These are phyloP conservation scores for Vigna hirtella DNA, from an alignment of 306 rosid species.

Conservation along the genomic window DNA sequence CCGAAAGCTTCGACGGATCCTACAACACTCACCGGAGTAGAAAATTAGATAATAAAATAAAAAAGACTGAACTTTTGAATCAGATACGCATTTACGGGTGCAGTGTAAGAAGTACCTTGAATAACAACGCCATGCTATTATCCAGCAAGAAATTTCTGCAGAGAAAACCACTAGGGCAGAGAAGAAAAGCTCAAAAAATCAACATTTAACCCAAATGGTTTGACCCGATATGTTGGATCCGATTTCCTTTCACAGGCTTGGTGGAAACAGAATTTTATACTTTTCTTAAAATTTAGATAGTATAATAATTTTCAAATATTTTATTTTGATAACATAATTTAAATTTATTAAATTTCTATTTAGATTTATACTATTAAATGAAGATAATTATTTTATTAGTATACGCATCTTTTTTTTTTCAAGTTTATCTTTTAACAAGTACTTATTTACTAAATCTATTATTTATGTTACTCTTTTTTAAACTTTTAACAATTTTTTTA, in stretches of 20 bases:
- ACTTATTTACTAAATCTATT: too few species aligned
- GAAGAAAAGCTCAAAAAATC: background rate
- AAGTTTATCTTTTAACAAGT: too few species aligned
- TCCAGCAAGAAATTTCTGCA: conserved; percentile 28
- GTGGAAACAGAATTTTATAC: too few species aligned
- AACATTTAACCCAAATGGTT: background rate
- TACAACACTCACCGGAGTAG: conserved; percentile 10
- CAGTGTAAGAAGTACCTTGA: conserved; percentile 51
- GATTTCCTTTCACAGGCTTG: background rate
- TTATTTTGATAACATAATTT: too few species aligned
- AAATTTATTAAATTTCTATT: too few species aligned
- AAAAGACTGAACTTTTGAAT: background rate
- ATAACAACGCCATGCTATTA: conserved; percentile 59
- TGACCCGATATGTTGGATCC: background rate
- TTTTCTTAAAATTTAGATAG: too few species aligned
- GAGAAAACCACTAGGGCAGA: conserved; percentile 38
- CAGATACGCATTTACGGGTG: background rate
- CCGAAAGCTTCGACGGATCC: conserved; percentile 87
- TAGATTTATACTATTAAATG: too few species aligned
- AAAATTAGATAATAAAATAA: background rate
- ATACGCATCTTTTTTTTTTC: too few species aligned
- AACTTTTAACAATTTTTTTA: too few species aligned
- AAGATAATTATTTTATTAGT: too few species aligned
- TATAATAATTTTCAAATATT: too few species aligned
- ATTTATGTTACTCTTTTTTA: too few species aligned